Percentiles rank a stretch among this genome's conserved stretches.
Conservation (phyloP, 2,329 filamentous ascomycete species). For the Beauveria sp. region DNA sequence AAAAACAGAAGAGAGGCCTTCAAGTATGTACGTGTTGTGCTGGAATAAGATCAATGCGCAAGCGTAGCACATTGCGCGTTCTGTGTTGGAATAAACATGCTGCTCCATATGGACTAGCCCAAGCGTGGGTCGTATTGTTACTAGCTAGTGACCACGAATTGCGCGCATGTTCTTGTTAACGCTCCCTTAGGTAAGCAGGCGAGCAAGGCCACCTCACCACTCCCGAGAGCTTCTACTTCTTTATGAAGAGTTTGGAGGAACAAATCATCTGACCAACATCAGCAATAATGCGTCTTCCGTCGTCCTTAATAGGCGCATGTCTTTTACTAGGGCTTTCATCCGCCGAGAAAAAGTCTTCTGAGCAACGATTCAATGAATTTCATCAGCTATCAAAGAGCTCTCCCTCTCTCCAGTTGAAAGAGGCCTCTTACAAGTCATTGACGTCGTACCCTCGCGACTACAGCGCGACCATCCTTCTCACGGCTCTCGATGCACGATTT, state of each 20-base stretch:
- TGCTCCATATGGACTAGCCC: not conserved
- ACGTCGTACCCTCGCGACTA: conserved; percentile 78
- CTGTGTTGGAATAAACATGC: conserved; percentile 3
- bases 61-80: not conserved
- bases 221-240: not conserved
- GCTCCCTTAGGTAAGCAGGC: conserved; percentile 8
- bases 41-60: conserved; percentile 12
- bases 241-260: not conserved
- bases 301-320: conserved; percentile 54
- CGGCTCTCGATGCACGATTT: conserved; percentile 75
- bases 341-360: conserved; percentile 55
- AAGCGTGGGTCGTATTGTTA: not conserved
- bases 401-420: conserved; percentile 69
- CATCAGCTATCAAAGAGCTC: conserved; percentile 58
- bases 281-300: conserved; percentile 61
- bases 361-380: conserved; percentile 64
- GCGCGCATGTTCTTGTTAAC: not conserved
- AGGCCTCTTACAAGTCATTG: conserved; percentile 66
- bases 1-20: not conserved
- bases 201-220: conserved; percentile 9
- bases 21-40: not conserved
- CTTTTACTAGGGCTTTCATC: conserved; percentile 53
- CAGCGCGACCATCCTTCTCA: conserved; percentile 72
- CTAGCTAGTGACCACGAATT: not conserved
- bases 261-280: not conserved